A percentile compares a stretch with the other conserved stretches of the same genome.
Conservation (phyloP, 139 green algal species). For the Tetraselmis striata region DNA sequence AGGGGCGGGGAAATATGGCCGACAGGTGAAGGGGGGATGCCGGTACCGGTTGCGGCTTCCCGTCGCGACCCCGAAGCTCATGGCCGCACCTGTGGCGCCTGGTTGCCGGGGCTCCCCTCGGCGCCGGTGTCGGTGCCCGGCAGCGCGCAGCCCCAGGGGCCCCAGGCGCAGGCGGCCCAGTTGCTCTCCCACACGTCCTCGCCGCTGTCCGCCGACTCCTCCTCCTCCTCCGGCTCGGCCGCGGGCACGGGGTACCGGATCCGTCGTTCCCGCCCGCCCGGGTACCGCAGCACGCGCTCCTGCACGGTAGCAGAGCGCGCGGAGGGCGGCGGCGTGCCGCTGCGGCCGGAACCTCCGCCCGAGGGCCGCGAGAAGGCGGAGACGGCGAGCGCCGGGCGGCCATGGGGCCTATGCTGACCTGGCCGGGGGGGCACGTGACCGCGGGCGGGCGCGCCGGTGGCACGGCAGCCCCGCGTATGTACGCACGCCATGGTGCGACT, state of each 20-base stretch:
- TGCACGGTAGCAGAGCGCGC: neutral
- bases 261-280: constrained; percentile 38
- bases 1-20: no score
- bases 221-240: constrained; percentile 14
- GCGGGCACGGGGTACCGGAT: constrained; percentile 38
- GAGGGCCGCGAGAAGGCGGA: neutral
- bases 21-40: no score
- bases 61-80: no score
- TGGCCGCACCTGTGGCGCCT: no score
- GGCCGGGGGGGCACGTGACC: no score
- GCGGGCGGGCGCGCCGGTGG: no score
- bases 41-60: no score
- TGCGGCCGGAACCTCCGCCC: neutral
- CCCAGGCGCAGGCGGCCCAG: neutral
- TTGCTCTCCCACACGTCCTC: constrained; percentile 9
- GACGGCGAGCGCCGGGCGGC: no score
- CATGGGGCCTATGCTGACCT: no score
- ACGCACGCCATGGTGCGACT: no score
- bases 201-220: constrained; percentile 9
- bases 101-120: neutral
- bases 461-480: no score
- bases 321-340: neutral
- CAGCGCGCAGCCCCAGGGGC: neutral
- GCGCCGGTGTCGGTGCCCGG: neutral
- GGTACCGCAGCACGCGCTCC: constrained; percentile 44